Evolutionary conservation across 495 filamentous ascomycete species (phyloP).

Genomic region (Cercophora samala): DNA sequence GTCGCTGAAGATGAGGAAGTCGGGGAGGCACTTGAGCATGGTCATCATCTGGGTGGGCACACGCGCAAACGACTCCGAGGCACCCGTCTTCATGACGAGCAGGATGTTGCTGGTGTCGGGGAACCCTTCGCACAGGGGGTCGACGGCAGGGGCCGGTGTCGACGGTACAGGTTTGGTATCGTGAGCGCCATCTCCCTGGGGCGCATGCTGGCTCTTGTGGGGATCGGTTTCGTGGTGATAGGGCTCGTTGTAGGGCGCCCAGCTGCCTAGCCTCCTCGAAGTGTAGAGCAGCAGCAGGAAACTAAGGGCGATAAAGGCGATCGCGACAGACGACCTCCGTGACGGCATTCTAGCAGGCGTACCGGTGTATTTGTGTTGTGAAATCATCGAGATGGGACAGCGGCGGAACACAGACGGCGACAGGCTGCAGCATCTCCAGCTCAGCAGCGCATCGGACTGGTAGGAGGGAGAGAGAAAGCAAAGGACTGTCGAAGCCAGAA

Average conservation of each 20-base stretch:
- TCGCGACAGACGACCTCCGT: constrained; percentile 17
- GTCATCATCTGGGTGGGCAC: constrained; percentile 56
- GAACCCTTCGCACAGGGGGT: constrained; percentile 34
- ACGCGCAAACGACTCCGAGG: constrained; percentile 49
- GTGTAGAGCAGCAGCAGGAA: constrained; percentile 31
- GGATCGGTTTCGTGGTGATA: constrained; percentile 17
- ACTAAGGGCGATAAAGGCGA: constrained; percentile 24
- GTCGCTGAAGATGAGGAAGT: constrained; percentile 59
- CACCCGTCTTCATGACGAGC: constrained; percentile 57
- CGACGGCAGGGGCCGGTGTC: constrained; percentile 10
- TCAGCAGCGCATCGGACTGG: not conserved
- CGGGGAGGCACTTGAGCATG: constrained; percentile 47
- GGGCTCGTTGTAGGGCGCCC: constrained; percentile 24
- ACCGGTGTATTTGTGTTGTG: constrained; percentile 4
- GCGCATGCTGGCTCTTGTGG: constrained; percentile 25
- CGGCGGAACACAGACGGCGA: not conserved
- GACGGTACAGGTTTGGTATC: constrained; percentile 7
- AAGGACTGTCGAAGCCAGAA: not conserved
- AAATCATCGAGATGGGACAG: constrained; percentile 14
- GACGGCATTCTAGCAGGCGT: constrained; percentile 24
- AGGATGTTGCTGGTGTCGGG: constrained; percentile 41
- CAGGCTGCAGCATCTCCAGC: not conserved
- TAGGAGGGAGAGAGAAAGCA: not conserved
- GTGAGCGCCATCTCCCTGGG: constrained; percentile 7
- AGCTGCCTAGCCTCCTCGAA: constrained; percentile 27